Evolutionary conservation across 257 asterid genomes (phyloP).

Genomic region (Penstemon eatonii): DNA sequence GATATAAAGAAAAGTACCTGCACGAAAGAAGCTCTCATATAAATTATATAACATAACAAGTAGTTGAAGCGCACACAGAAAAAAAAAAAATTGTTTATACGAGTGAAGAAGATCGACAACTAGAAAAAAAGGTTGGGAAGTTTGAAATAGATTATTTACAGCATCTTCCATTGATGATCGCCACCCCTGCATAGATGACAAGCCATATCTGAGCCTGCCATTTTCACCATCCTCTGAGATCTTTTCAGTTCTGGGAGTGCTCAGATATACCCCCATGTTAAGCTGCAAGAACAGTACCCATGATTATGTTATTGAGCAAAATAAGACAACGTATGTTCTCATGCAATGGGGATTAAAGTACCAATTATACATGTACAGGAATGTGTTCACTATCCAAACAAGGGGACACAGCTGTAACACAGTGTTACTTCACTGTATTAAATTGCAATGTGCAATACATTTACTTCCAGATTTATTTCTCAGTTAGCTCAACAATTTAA

Average conservation of each 20-base stretch:
- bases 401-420: not conserved
- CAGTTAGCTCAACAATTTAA: not conserved
- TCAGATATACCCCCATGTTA: conserved; percentile 82
- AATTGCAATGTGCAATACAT: not conserved
- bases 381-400: not conserved
- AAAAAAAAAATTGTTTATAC: conserved; percentile 3
- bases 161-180: conserved; percentile 96
- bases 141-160: conserved; percentile 49
- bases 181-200: conserved; percentile 98
- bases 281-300: conserved; percentile 38
- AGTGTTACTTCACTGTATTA: not conserved
- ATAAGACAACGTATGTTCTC: not conserved
- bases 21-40: conserved; percentile 13
- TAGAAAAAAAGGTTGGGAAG: conserved; percentile 8
- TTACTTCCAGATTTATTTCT: not conserved
- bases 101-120: not conserved
- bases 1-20: conserved; percentile 19
- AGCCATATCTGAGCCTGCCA: conserved; percentile 68
- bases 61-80: not conserved
- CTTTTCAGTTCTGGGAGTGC: conserved; percentile 88
- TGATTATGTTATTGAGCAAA: conserved; percentile 23
- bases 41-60: conserved; percentile 11
- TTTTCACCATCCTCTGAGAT: conserved; percentile 79
- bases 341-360: not conserved
- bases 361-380: not conserved